Conservation (phyloP, 352 stramenopile species). For the Globisporangium paroecandrum region DNA sequence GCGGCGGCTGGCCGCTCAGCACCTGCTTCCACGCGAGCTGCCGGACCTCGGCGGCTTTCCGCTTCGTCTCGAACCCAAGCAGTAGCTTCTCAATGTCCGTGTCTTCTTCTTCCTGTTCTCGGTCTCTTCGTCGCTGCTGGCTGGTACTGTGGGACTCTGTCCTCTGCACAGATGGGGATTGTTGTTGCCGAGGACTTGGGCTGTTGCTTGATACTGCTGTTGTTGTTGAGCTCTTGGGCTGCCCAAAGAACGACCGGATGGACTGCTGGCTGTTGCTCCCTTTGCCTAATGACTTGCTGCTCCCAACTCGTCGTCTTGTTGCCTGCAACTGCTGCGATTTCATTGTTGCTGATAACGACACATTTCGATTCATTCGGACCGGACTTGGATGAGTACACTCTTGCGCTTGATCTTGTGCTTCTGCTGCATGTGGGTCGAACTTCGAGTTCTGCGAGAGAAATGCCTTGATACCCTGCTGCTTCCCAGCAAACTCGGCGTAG, state of each 20-base stretch:
- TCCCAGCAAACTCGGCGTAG: constrained; percentile 74
- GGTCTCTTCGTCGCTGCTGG: neutral
- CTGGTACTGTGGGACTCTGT: neutral
- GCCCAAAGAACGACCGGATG: constrained; percentile 54
- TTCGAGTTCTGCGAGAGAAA: constrained; percentile 24
- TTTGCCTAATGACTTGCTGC: constrained; percentile 9
- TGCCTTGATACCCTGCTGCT: constrained; percentile 60
- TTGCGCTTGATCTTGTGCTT: neutral
- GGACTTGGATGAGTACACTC: neutral
- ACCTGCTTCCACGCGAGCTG: constrained; percentile 65
- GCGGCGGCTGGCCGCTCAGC: constrained; percentile 52
- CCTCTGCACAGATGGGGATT: neutral
- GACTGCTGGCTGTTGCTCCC: constrained; percentile 27
- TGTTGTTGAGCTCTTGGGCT: constrained; percentile 1
- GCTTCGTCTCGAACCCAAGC: constrained; percentile 25
- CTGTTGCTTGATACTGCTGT: neutral
- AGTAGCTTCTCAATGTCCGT: constrained; percentile 17
- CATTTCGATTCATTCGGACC: neutral
- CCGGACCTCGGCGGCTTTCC: constrained; percentile 24
- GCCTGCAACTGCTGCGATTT: neutral
- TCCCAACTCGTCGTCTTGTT: neutral
- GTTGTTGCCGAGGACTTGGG: neutral
- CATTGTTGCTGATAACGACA: neutral
- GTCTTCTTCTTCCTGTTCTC: constrained; percentile 5
- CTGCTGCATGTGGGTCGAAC: constrained; percentile 5